Evolutionary conservation across 2,329 filamentous ascomycete genomes (phyloP).

Genomic region (Arthrinium phaeospermum): DNA sequence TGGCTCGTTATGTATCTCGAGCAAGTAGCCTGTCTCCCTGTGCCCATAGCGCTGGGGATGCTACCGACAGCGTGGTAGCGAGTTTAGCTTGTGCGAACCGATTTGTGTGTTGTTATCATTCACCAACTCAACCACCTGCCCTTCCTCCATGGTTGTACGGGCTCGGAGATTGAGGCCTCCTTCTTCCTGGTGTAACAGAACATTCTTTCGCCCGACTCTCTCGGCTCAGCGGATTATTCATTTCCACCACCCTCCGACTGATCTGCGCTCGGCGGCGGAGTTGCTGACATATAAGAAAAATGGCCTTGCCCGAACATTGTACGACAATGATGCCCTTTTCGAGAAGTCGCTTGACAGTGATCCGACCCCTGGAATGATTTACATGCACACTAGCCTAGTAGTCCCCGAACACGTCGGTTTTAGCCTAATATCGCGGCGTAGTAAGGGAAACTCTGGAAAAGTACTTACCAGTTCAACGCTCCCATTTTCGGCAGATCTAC

Average conservation of each 20-base stretch:
- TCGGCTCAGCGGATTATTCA: not conserved
- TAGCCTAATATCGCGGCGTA: not conserved
- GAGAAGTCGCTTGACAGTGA: not conserved
- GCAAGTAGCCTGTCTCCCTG: not conserved
- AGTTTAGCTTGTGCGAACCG: not conserved
- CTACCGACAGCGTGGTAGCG: constrained; percentile 7
- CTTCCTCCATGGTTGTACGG: not conserved
- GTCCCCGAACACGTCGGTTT: not conserved
- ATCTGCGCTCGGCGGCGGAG: constrained; percentile 8
- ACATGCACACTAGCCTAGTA: not conserved
- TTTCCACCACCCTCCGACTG: not conserved
- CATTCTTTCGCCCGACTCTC: not conserved
- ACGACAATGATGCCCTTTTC: not conserved
- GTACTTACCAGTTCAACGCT: not conserved
- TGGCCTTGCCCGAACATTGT: not conserved
- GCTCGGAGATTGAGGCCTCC: constrained; percentile 8
- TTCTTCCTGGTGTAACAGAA: not conserved
- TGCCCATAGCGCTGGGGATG: constrained; percentile 5
- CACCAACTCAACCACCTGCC: not conserved
- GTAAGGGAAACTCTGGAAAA: not conserved
- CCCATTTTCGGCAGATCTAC: not conserved
- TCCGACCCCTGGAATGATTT: not conserved
- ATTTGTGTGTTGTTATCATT: not conserved
- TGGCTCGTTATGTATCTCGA: not conserved
- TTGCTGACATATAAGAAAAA: not conserved